phyloP scores from a whole-genome alignment of 2,329 filamentous ascomycete genomes.

The Fusarium dimerum region DNA sequence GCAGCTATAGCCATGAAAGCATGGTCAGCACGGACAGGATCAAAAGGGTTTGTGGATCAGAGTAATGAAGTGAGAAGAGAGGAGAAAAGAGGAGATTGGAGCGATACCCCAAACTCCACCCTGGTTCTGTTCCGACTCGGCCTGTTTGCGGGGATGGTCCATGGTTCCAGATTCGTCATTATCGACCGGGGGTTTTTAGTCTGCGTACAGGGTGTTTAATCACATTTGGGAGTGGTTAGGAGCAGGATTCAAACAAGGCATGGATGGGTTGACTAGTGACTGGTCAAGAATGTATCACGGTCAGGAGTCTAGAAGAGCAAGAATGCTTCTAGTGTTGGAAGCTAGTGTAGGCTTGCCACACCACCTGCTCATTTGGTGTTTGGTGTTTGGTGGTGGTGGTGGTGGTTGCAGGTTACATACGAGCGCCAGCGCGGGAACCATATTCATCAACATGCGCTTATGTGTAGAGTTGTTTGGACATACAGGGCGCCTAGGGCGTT shows the following conservation, averaged over 20 bases:
- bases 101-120: not conserved
- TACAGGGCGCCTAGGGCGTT: not conserved
- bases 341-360: slow-evolving; percentile 7
- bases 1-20: no score
- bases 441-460: not conserved
- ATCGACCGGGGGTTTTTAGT: no score
- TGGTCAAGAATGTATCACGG: not conserved
- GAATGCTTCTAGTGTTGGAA: slow-evolving; percentile 20
- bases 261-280: slow-evolving; percentile 1
- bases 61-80: not conserved
- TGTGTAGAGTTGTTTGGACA: not conserved
- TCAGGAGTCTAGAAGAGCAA: slow-evolving; percentile 24
- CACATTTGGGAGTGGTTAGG: not conserved
- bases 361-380: not conserved
- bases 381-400: not conserved
- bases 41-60: no score
- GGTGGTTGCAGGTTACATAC: not conserved
- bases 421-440: not conserved
- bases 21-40: not conserved
- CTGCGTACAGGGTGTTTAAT: slow-evolving; percentile 6
- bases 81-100: not conserved
- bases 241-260: slow-evolving; percentile 13
- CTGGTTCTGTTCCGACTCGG: not conserved
- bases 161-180: no score
- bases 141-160: not conserved